Evolutionary conservation across 2,329 filamentous ascomycete genomes (phyloP).

Genomic region (Colletotrichum sp.): DNA sequence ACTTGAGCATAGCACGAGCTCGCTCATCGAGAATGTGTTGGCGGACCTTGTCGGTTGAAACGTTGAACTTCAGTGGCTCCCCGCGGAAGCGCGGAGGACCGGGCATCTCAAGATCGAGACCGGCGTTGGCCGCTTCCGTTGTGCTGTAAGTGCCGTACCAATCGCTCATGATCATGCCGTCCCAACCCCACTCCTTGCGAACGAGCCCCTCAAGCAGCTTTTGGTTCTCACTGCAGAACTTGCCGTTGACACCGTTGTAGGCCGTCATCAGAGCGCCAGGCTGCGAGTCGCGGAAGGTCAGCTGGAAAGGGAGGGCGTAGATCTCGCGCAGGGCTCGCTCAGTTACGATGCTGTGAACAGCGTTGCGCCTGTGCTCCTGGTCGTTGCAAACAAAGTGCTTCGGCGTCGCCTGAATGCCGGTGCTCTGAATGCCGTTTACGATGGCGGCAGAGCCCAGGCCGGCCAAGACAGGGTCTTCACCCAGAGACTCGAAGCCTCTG

Average conservation of each 20-base stretch:
- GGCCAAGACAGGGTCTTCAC: constrained; percentile 62
- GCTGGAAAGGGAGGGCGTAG: constrained; percentile 62
- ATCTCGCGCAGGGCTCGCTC: constrained; percentile 63
- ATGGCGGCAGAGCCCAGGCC: constrained; percentile 58
- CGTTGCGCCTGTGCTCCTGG: constrained; percentile 62
- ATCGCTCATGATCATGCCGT: constrained; percentile 63
- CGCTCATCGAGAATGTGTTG: constrained; percentile 60
- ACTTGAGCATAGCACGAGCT: constrained; percentile 60
- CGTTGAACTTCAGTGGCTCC: constrained; percentile 55
- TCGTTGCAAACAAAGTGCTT: constrained; percentile 69
- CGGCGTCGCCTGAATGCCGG: constrained; percentile 59
- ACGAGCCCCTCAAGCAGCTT: constrained; percentile 55
- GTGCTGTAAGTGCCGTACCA: constrained; percentile 64
- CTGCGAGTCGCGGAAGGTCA: constrained; percentile 54
- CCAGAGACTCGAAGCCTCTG: constrained; percentile 63
- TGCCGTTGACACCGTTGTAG: constrained; percentile 64
- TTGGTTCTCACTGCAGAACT: constrained; percentile 57
- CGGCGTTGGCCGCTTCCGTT: constrained; percentile 52
- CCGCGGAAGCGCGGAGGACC: constrained; percentile 56
- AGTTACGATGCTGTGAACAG: constrained; percentile 58
- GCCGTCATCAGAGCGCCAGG: constrained; percentile 63
- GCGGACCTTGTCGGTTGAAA: constrained; percentile 60
- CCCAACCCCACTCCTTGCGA: constrained; percentile 61
- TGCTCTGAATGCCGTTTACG: constrained; percentile 59
- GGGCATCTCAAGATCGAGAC: constrained; percentile 65